phyloP scores from a whole-genome alignment of 2,329 filamentous ascomycete species.

The Claviceps humidiphila region DNA sequence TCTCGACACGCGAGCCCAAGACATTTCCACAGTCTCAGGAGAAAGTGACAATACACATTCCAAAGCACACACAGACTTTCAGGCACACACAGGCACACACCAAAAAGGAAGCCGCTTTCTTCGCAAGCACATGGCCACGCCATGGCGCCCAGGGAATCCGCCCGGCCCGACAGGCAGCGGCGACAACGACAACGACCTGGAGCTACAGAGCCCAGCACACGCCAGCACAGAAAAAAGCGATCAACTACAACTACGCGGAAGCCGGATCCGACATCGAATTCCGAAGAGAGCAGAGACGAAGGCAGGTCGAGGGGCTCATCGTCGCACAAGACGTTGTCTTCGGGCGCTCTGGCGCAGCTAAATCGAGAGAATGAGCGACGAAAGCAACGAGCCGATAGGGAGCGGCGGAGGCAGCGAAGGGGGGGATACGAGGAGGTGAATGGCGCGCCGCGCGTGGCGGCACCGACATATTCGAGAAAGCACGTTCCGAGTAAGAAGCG shows the following conservation, averaged over 20 bases:
- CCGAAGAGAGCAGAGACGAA: conserved; percentile 20
- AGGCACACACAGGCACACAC: neutral
- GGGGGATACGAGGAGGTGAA: conserved; percentile 5
- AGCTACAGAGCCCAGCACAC: conserved; percentile 16
- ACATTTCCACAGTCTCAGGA: neutral
- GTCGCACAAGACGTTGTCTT: conserved; percentile 22
- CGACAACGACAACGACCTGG: conserved; percentile 16
- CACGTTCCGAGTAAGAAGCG: conserved; percentile 33
- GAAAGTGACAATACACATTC: conserved; percentile 2
- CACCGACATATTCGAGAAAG: conserved; percentile 17
- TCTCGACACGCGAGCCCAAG: neutral
- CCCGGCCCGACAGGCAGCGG: conserved; percentile 11
- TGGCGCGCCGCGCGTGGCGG: neutral
- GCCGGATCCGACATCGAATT: conserved; percentile 15
- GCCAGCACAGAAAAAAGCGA: conserved; percentile 23
- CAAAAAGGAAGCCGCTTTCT: neutral
- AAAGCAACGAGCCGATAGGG: conserved; percentile 30
- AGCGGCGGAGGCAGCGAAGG: conserved; percentile 12
- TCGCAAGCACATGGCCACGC: neutral
- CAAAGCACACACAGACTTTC: neutral
- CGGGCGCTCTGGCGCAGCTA: conserved; percentile 51
- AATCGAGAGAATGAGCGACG: conserved; percentile 44
- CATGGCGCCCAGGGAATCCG: conserved; percentile 6
- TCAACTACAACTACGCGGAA: conserved; percentile 19
- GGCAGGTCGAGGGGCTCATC: conserved; percentile 10